phyloP scores from a whole-genome alignment of 495 filamentous ascomycete species.

The Aspergillus haitiensis region DNA sequence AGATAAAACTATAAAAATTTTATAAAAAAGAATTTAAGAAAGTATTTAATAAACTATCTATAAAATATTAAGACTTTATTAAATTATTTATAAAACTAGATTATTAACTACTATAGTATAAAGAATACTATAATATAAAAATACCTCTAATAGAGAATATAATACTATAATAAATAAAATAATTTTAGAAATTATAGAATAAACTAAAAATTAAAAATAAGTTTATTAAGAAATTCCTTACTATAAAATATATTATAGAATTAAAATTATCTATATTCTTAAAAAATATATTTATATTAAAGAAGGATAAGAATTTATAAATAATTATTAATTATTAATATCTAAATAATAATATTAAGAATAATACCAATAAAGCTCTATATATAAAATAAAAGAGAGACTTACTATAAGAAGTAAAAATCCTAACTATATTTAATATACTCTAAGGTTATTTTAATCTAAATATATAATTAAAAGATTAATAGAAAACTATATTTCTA shows the following conservation, averaged over 20 bases:
- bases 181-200: not conserved
- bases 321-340: slow-evolving; percentile 19
- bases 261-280: slow-evolving; percentile 2
- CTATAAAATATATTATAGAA: not conserved
- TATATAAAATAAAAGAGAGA: slow-evolving; percentile 13
- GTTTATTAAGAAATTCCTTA: not conserved
- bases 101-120: not conserved
- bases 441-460: slow-evolving; percentile 18
- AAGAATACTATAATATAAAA: not conserved
- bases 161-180: not conserved
- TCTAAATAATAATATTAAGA: slow-evolving; percentile 9
- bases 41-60: not conserved
- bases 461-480: slow-evolving; percentile 7
- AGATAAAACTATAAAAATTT: not conserved
- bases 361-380: slow-evolving; percentile 13
- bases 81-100: not conserved
- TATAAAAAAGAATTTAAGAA: not conserved
- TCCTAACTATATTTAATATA: slow-evolving; percentile 13
- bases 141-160: not conserved
- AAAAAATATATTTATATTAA: not conserved
- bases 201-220: not conserved
- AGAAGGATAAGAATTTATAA: slow-evolving; percentile 10
- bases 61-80: not conserved
- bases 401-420: not conserved
- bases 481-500: slow-evolving; percentile 9